Conservation (phyloP, 1,284 basidiomycete species). For the Gomphus sp. region DNA sequence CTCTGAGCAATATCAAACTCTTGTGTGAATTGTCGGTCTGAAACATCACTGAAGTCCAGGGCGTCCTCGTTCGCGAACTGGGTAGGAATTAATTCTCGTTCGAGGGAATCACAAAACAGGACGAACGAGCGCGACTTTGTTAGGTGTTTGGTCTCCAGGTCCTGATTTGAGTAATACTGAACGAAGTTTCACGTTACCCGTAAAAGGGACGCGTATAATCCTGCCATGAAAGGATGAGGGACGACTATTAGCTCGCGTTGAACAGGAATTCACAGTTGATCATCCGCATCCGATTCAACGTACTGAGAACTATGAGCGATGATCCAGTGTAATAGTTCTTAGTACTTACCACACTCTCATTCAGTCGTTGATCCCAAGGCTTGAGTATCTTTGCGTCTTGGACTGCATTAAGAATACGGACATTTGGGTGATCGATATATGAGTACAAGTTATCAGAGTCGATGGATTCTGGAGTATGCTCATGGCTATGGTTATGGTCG, state of each 20-base stretch:
- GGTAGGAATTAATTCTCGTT: neutral
- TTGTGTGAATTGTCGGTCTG: slow-evolving; percentile 51
- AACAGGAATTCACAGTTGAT: slow-evolving; percentile 52
- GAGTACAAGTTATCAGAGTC: slow-evolving; percentile 60
- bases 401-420: slow-evolving; percentile 59
- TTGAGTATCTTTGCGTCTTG: slow-evolving; percentile 47
- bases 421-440: slow-evolving; percentile 63
- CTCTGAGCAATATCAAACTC: slow-evolving; percentile 59
- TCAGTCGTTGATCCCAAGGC: slow-evolving; percentile 63
- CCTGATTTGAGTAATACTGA: slow-evolving; percentile 68
- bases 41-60: slow-evolving; percentile 70
- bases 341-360: slow-evolving; percentile 47
- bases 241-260: neutral
- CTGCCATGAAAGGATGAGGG: slow-evolving; percentile 25
- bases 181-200: slow-evolving; percentile 67
- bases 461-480: slow-evolving; percentile 40
- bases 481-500: slow-evolving; percentile 45
- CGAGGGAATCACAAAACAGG: neutral
- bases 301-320: slow-evolving; percentile 32
- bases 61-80: slow-evolving; percentile 64
- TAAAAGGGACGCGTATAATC: slow-evolving; percentile 74
- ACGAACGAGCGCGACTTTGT: slow-evolving; percentile 54
- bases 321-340: slow-evolving; percentile 5
- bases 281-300: slow-evolving; percentile 74
- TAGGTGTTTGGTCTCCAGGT: slow-evolving; percentile 61